A percentile compares a stretch with the other conserved stretches of the same genome.
Conservation (phyloP, 345 rosid genomes). For the Ceriops zippeliana region DNA sequence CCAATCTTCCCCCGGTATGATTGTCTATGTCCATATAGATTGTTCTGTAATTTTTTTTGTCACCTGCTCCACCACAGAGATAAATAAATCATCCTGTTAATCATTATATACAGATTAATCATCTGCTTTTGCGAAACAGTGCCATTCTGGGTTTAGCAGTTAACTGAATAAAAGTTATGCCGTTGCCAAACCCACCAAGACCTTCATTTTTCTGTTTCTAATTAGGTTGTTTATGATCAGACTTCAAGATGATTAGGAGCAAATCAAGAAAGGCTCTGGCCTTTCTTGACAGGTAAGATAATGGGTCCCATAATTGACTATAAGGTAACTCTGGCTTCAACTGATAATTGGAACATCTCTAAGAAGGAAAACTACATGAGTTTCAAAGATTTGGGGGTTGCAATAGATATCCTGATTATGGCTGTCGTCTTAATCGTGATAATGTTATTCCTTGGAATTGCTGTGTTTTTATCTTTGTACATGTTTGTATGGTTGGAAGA, state of each 20-base stretch:
- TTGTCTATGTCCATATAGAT: not conserved
- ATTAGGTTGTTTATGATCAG: not conserved
- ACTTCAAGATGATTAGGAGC: not conserved
- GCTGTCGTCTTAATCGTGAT: slow-evolving; percentile 31
- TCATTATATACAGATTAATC: not conserved
- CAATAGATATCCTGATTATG: slow-evolving; percentile 24
- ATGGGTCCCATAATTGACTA: not conserved
- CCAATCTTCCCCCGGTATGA: not conserved
- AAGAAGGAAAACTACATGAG: slow-evolving; percentile 16
- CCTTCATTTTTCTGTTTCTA: not conserved
- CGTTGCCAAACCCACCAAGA: not conserved
- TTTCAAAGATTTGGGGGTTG: slow-evolving; percentile 3
- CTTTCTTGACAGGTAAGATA: not conserved
- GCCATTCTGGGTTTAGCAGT: not conserved
- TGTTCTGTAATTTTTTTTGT: not conserved
- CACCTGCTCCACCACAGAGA: slow-evolving; percentile 26
- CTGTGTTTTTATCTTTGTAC: slow-evolving; percentile 33
- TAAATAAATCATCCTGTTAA: slow-evolving; percentile 6
- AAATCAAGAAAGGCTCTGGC: not conserved
- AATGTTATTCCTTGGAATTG: slow-evolving; percentile 40
- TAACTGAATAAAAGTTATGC: not conserved
- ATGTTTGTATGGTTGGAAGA: slow-evolving; percentile 41
- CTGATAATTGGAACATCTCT: not conserved
- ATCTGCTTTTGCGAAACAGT: not conserved
- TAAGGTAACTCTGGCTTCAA: not conserved